phyloP scores from a whole-genome alignment of 768 basidiomycete genomes.

The Sarcodon aspratus region DNA sequence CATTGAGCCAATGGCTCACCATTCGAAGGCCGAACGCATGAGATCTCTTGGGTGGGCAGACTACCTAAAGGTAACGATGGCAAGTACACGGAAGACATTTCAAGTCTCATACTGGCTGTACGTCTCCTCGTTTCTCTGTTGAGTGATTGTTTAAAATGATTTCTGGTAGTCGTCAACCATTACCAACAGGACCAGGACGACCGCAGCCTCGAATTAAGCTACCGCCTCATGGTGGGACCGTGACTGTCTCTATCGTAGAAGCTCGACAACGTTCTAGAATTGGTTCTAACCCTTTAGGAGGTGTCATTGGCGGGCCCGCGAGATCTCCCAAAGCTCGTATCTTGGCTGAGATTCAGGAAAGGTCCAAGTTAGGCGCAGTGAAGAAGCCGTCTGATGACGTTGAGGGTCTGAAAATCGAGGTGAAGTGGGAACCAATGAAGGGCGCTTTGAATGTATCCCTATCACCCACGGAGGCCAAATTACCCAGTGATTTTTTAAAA shows the following conservation, averaged over 20 bases:
- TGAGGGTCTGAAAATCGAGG: conserved; percentile 55
- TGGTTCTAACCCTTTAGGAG: conserved; percentile 30
- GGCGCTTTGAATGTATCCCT: conserved; percentile 53
- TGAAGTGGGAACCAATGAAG: conserved; percentile 68
- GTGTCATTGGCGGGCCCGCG: neutral
- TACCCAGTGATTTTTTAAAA: conserved; percentile 29
- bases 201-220: conserved; percentile 29
- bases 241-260: conserved; percentile 64
- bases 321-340: conserved; percentile 41
- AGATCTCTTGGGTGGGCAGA: conserved; percentile 82
- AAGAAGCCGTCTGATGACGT: conserved; percentile 61
- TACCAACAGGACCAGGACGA: conserved; percentile 17
- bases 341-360: conserved; percentile 51
- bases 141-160: conserved; percentile 1
- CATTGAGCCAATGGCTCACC: neutral
- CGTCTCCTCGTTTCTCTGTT: conserved; percentile 6
- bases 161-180: conserved; percentile 24
- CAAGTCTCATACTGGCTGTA: conserved; percentile 85
- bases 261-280: conserved; percentile 26
- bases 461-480: conserved; percentile 31
- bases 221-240: conserved; percentile 56
- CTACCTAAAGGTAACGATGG: conserved; percentile 61
- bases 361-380: conserved; percentile 40
- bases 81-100: conserved; percentile 54
- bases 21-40: conserved; percentile 52